phyloP scores from a whole-genome alignment of 2,329 filamentous ascomycete species.

The Pyricularia sp. region DNA sequence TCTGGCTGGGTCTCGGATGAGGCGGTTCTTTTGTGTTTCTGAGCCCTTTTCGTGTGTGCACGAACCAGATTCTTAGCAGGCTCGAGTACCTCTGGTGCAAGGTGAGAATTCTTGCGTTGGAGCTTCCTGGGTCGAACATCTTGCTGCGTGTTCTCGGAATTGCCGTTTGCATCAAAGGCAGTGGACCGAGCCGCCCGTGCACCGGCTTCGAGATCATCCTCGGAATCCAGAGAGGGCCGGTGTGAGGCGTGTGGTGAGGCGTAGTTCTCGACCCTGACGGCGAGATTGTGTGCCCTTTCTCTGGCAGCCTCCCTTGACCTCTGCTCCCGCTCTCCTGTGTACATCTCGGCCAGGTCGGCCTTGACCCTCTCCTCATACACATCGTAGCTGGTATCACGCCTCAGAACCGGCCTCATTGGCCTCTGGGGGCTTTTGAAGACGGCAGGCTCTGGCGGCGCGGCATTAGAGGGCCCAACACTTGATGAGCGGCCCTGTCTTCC shows the following conservation, averaged over 20 bases:
- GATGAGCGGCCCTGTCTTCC: background rate
- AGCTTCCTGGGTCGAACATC: background rate
- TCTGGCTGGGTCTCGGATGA: slow-evolving; percentile 6
- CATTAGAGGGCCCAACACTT: background rate
- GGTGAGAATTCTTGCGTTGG: background rate
- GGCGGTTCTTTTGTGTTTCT: slow-evolving; percentile 4
- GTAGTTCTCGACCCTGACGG: slow-evolving; percentile 5
- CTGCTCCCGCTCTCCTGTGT: slow-evolving; percentile 2
- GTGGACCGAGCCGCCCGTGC: background rate
- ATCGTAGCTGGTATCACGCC: slow-evolving; percentile 5
- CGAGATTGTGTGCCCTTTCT: slow-evolving; percentile 3
- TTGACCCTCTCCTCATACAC: background rate
- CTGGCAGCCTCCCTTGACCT: background rate
- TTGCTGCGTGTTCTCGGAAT: background rate
- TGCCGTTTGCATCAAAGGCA: background rate
- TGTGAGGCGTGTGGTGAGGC: background rate
- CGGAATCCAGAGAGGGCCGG: slow-evolving; percentile 1
- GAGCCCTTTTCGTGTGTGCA: slow-evolving; percentile 7
- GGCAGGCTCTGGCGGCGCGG: background rate
- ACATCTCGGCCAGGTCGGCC: slow-evolving; percentile 3
- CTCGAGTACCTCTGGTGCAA: slow-evolving; percentile 8
- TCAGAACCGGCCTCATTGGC: background rate
- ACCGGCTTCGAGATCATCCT: slow-evolving; percentile 1
- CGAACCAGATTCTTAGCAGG: slow-evolving; percentile 10
- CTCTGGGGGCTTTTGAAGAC: background rate